Evolutionary conservation across 2,329 filamentous ascomycete species (phyloP).

Genomic region (Colletotrichum salicis): DNA sequence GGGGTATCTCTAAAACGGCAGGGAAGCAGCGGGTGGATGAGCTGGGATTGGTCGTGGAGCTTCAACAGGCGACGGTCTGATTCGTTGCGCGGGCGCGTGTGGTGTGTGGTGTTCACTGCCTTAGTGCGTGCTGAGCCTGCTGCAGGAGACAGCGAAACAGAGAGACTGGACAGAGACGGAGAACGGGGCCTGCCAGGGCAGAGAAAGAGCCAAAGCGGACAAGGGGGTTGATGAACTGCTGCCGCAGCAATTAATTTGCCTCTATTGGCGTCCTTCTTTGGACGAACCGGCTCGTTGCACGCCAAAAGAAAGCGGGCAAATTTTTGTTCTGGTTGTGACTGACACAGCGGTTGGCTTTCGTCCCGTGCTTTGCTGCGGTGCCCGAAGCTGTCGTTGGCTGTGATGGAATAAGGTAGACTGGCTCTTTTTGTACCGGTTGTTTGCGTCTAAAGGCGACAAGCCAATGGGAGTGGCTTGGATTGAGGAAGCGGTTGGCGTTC

Average conservation of each 20-base stretch:
- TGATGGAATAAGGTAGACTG: conserved; percentile 7
- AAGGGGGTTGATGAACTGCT: conserved; percentile 8
- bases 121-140: conserved; percentile 42
- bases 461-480: conserved; percentile 3
- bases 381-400: conserved; percentile 18
- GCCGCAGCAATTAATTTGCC: conserved; percentile 30
- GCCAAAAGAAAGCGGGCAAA: conserved; percentile 35
- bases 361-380: conserved; percentile 22
- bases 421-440: neutral
- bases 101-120: conserved; percentile 42
- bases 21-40: conserved; percentile 21
- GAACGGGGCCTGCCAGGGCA: conserved; percentile 25
- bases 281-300: conserved; percentile 22
- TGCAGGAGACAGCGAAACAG: conserved; percentile 39
- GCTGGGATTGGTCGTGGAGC: conserved; percentile 35
- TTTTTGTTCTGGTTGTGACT: conserved; percentile 11
- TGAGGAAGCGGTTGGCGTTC: conserved; percentile 20
- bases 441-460: conserved; percentile 4
- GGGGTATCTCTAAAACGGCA: conserved; percentile 39
- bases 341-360: conserved; percentile 12
- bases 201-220: neutral
- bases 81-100: conserved; percentile 44
- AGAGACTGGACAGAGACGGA: conserved; percentile 26
- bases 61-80: conserved; percentile 42
- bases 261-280: conserved; percentile 3